Conservation (phyloP, 1,284 basidiomycete species). For the Thecaphora thlaspeos region DNA sequence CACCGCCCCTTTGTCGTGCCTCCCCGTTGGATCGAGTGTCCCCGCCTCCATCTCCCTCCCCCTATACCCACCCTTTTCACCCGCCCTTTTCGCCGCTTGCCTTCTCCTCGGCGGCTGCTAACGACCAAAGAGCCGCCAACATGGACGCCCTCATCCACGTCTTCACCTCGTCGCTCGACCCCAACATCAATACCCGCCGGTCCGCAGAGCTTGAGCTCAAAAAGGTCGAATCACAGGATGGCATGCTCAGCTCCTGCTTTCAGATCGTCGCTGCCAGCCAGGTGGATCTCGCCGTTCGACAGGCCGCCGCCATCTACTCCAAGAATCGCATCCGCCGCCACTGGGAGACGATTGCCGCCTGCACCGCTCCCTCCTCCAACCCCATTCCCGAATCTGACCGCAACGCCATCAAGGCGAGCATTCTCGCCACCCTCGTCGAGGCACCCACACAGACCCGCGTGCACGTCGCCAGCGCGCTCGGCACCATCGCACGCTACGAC, state of each 20-base stretch:
- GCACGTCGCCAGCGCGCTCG: conserved; percentile 44
- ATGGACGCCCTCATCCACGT: conserved; percentile 37
- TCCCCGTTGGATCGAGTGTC: no score
- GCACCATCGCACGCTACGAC: conserved; percentile 45
- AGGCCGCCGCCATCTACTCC: conserved; percentile 54
- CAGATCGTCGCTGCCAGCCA: conserved; percentile 42
- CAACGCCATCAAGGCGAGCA: conserved; percentile 29
- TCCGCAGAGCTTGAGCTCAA: conserved; percentile 54
- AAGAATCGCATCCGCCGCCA: conserved; percentile 52
- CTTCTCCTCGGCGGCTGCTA: conserved; percentile 1
- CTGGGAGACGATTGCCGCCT: conserved; percentile 40
- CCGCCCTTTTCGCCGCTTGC: neutral
- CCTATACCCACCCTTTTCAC: neutral
- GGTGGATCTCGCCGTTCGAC: conserved; percentile 41
- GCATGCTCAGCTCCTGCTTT: conserved; percentile 53
- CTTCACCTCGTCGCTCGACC: conserved; percentile 36
- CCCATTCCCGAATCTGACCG: conserved; percentile 41
- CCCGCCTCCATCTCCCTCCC: no score
- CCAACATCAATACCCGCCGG: conserved; percentile 50
- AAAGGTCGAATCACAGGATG: conserved; percentile 48
- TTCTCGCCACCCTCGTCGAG: conserved; percentile 44
- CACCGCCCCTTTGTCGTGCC: no score
- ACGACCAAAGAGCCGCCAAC: neutral
- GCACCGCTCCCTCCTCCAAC: conserved; percentile 7
- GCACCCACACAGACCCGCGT: conserved; percentile 38